Base-by-base conservation (phyloP, 495 filamentous ascomycete genomes). In the Podospora pseudocomata region DNA sequence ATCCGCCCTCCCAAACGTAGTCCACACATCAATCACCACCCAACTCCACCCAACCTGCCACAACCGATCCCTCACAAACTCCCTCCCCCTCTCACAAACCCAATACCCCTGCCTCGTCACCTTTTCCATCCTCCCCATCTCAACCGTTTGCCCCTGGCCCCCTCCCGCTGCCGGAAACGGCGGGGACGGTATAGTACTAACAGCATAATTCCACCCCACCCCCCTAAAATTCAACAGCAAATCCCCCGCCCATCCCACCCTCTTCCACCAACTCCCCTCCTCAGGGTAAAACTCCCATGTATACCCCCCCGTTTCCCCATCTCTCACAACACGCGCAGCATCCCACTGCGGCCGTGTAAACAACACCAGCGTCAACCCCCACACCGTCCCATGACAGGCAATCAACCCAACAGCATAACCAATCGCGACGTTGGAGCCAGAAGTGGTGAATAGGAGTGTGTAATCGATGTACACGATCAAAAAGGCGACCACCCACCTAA, bases 281-380 rank as follows among this genome's bases (percentile, higher is more conserved):
- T 78, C 66, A 5, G 93, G 93, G 72, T 90, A 95, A 2, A 86
- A 70, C 72, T 96, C 88, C 92, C 92, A 96, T 7, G 76, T 81
- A 66, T 86, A 83, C 59, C 86, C 85, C 19, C 7, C 39, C 56
- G 20, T 61, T 67, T 68, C 70, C 28, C 53, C 70, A 44, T 80
- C 75, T 63, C 80, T 79, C 73, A 89, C 83, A 19, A 96, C 87
- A 65, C 92, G 84, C 72, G 81, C 86, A 32, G 89, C 90, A 26
- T 90, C 88, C 65, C 75, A 80, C 75, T 94, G 89, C 3, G 86
- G 82, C 70, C 88, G 83, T 66, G 85, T 86, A 70, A 87, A 88
- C 3, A 93, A 72, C 32, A 95, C 74, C 70, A 92, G 74, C 0
- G 83, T 83, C 16, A 82, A 77, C 64, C 76, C 80, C 90, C 89